Evolutionary conservation across 495 filamentous ascomycete genomes (phyloP).

Genomic region (Hypoxylon intermedium): DNA sequence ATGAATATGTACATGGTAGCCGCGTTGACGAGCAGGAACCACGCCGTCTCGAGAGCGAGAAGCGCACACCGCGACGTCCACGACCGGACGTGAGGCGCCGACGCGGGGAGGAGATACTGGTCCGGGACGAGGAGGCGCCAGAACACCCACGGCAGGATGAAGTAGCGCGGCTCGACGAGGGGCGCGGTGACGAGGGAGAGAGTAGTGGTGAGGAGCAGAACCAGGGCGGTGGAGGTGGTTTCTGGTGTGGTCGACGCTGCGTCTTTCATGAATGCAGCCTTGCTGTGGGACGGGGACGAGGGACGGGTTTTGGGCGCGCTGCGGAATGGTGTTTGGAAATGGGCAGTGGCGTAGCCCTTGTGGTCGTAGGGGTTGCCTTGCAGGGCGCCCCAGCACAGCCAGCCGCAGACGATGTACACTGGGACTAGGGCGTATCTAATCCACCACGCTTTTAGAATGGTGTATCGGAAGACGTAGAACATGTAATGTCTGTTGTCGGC

Average conservation of each 20-base stretch:
- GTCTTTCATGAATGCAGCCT: too few species aligned
- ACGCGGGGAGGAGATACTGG: slow-evolving; percentile 32
- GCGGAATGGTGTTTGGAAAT: too few species aligned
- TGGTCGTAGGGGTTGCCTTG: too few species aligned
- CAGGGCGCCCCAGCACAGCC: slow-evolving; percentile 65
- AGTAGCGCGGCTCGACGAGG: slow-evolving; percentile 92
- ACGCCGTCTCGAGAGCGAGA: slow-evolving; percentile 76
- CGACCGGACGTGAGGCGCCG: not conserved
- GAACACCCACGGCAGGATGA: slow-evolving; percentile 93
- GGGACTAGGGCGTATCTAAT: slow-evolving; percentile 73
- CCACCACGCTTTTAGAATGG: slow-evolving; percentile 67
- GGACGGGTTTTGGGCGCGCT: too few species aligned
- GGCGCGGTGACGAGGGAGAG: slow-evolving; percentile 86
- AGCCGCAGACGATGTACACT: slow-evolving; percentile 59
- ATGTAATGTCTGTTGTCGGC: slow-evolving; percentile 97
- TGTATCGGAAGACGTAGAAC: slow-evolving; percentile 92
- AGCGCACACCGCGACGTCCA: slow-evolving; percentile 34
- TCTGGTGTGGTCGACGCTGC: too few species aligned
- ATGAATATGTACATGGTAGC: slow-evolving; percentile 84
- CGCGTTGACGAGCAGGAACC: slow-evolving; percentile 76
- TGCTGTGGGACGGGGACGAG: too few species aligned
- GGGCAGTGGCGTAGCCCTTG: too few species aligned
- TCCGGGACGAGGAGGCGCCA: slow-evolving; percentile 82
- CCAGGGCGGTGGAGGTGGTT: slow-evolving; percentile 51
- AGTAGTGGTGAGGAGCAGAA: slow-evolving; percentile 75